Evolutionary conservation across 2,329 filamentous ascomycete species (phyloP), one percentile per base, ranked within the genome.

Genomic region (Aureobasidium sp.): DNA sequence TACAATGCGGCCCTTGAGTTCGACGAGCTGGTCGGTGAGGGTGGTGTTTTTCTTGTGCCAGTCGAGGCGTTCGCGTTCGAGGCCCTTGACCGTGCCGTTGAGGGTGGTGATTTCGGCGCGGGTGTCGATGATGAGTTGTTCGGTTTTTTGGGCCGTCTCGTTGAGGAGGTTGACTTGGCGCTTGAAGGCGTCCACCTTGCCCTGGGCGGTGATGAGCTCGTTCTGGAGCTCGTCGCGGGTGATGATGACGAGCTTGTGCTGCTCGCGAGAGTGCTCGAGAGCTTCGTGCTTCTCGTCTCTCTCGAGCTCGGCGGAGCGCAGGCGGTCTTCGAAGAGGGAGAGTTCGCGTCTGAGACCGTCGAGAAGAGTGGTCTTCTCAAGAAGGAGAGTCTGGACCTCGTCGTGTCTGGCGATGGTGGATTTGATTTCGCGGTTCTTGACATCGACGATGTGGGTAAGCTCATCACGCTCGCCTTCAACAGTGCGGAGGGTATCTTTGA

Each of bases 391-490:
- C 47, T 70, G 67, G 12, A 66, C 64, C 36, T 70, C 68, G 20
- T 70, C 67, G 22, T 67, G 63, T 48, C 58, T 63, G 20, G 66
- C 65, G 12, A 63, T 67, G 52, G 68, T 67, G 20, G 60, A 64
- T 57, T 68, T 69, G 60, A 70, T 63, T 63, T 72, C 70, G 12
- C 65, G 61, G 14, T 69, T 68, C 37, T 70, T 64, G 39, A 65
- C 64, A 20, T 71, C 70, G 20, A 70, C 66, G 20, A 66, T 69
- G 39, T 65, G 63, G 22, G 62, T 51, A 37, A 70, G 69, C 37
- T 72, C 70, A 56, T 71, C 69, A 36, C 69, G 67, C 63, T 72
- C 70, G 11, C 61, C 57, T 61, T 72, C 70, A 41, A 68, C 62
- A n/a, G 63, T 63, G 29, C 65, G 65, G 29, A 71, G 62, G 22